Evolutionary conservation across 805 yeast species (phyloP).

Genomic region (Lachancea kluyveri): DNA sequence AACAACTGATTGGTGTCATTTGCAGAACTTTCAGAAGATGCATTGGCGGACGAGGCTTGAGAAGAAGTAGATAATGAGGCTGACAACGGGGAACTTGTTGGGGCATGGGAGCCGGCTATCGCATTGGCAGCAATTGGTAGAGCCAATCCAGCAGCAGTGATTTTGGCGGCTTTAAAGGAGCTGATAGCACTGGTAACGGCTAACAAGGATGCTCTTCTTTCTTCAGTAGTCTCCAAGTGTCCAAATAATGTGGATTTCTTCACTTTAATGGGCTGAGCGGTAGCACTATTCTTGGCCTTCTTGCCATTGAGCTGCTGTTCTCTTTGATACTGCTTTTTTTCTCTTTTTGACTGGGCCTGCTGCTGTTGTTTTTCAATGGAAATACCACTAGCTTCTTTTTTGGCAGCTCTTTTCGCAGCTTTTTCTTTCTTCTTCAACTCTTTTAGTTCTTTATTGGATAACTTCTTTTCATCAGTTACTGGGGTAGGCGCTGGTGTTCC

Average conservation of each 20-base stretch:
- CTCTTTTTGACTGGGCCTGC: slow-evolving; percentile 39
- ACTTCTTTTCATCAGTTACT: slow-evolving; percentile 23
- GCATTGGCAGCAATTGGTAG: slow-evolving; percentile 28
- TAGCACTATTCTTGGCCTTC: slow-evolving; percentile 39
- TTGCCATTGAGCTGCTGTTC: slow-evolving; percentile 43
- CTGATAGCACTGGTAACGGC: slow-evolving; percentile 30
- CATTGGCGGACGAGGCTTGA: slow-evolving; percentile 7
- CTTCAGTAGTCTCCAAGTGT: slow-evolving; percentile 75
- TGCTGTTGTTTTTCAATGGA: slow-evolving; percentile 34
- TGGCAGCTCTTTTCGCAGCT: slow-evolving; percentile 88
- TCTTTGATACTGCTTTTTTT: slow-evolving; percentile 36
- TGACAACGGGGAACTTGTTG: slow-evolving; percentile 17
- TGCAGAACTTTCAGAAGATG: slow-evolving; percentile 6
- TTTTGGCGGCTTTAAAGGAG: slow-evolving; percentile 27
- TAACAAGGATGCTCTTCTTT: slow-evolving; percentile 43
- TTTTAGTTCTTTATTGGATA: slow-evolving; percentile 76
- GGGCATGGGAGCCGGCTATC: slow-evolving; percentile 18
- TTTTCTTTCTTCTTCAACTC: slow-evolving; percentile 86
- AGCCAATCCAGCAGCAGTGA: slow-evolving; percentile 31
- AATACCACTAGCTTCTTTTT: slow-evolving; percentile 63
- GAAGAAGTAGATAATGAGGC: slow-evolving; percentile 7
- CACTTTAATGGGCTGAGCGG: slow-evolving; percentile 28
- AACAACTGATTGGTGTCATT: slow-evolving; percentile 9
- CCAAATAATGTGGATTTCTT: slow-evolving; percentile 65
- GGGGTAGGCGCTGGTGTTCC: slow-evolving; percentile 1